Percentiles rank a stretch among this genome's conserved stretches.
Evolutionary conservation across 2,329 filamentous ascomycete species (phyloP).

Genomic region (Sclerotinia subarctica): DNA sequence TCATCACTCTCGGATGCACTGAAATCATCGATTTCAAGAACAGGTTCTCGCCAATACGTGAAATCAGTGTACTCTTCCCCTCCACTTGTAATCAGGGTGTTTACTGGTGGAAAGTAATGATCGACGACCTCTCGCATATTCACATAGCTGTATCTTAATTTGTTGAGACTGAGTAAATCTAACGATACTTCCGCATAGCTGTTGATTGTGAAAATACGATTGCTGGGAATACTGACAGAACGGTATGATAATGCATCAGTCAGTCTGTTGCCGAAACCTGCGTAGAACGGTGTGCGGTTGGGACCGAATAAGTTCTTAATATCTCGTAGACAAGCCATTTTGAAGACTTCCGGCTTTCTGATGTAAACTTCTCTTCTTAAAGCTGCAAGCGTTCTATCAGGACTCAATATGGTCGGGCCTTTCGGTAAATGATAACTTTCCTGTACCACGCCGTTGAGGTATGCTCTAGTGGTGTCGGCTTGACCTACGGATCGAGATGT

Average conservation of each 20-base stretch:
- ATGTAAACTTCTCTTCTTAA: constrained; percentile 89
- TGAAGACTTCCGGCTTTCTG: constrained; percentile 96
- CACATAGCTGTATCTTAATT: constrained; percentile 94
- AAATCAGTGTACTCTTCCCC: constrained; percentile 97
- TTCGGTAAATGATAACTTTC: constrained; percentile 82
- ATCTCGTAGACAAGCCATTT: constrained; percentile 96
- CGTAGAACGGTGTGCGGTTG: constrained; percentile 83
- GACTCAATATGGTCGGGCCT: constrained; percentile 91
- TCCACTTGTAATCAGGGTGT: constrained; percentile 79
- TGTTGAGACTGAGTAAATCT: constrained; percentile 85
- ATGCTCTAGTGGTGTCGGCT: constrained; percentile 84
- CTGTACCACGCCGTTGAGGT: constrained; percentile 84
- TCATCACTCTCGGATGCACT: constrained; percentile 72
- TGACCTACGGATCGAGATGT: constrained; percentile 92
- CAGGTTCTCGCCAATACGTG: constrained; percentile 87
- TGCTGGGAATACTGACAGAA: constrained; percentile 90
- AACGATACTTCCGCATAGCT: constrained; percentile 93
- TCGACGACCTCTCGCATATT: constrained; percentile 97
- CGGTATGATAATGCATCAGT: constrained; percentile 96
- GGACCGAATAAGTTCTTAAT: constrained; percentile 83
- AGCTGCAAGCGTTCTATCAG: constrained; percentile 91
- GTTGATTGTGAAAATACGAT: constrained; percentile 97
- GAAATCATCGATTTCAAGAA: constrained; percentile 83
- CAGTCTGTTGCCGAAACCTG: constrained; percentile 92
- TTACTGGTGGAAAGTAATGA: constrained; percentile 94